Percentiles rank a stretch among this genome's conserved stretches.
Evolutionary conservation across 129 eudicot genomes (phyloP).

Genomic region (Chrysanthemum makinoi): DNA sequence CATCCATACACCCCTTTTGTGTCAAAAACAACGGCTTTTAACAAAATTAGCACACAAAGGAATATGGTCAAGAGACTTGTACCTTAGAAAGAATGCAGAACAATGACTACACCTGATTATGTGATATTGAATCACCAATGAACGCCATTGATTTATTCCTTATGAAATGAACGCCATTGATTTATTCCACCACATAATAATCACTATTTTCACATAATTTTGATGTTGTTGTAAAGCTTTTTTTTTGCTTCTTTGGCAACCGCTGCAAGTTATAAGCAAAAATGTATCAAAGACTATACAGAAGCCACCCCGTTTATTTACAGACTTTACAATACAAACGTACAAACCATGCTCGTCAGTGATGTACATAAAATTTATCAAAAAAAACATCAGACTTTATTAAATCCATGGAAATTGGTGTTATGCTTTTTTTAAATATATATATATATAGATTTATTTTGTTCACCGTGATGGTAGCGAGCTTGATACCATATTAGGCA

Average conservation of each 20-base stretch:
- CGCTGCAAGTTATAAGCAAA: conserved; percentile 1
- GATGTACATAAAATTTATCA: background rate
- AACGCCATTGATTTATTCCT: conserved; percentile 65
- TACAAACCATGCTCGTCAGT: conserved; percentile 1
- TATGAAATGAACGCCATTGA: conserved; percentile 35
- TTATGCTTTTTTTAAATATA: background rate
- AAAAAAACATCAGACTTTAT: background rate
- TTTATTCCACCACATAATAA: conserved; percentile 1
- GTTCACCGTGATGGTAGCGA: conserved; percentile 5
- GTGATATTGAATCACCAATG: conserved; percentile 86
- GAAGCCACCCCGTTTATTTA: background rate
- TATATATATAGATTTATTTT: background rate
- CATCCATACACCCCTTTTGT: too few relatives aligned
- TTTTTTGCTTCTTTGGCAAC: conserved; percentile 16
- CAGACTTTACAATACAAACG: conserved; percentile 8
- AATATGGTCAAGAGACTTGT: background rate
- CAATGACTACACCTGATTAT: conserved; percentile 87
- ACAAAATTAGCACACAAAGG: background rate
- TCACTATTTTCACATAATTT: conserved; percentile 3
- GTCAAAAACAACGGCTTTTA: background rate
- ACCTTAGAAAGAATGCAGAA: conserved; percentile 85
- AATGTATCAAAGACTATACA: conserved; percentile 8
- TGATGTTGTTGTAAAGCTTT: conserved; percentile 7
- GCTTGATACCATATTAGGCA: conserved; percentile 42
- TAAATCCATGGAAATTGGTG: too few relatives aligned